Percentiles rank a stretch among this genome's conserved stretches.
Conservation (phyloP, 805 yeast genomes). For the Ogataea methanolica region DNA sequence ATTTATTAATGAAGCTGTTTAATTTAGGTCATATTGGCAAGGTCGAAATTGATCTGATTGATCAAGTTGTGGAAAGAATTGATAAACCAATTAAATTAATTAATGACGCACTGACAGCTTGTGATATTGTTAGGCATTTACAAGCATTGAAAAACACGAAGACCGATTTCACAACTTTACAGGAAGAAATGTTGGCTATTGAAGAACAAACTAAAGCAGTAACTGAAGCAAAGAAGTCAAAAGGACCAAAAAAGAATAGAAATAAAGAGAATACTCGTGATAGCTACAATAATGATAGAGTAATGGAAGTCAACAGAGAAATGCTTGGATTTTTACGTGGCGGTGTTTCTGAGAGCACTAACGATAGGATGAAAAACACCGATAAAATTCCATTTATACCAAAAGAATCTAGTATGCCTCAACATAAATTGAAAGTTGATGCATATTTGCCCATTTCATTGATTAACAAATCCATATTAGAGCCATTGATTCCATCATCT, state of each 20-base stretch:
- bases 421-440: conserved; percentile 6
- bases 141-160: conserved; percentile 4
- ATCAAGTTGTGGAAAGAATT: conserved; percentile 12
- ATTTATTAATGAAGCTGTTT: conserved; percentile 21
- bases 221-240: not conserved
- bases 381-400: not conserved
- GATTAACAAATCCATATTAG: conserved; percentile 8
- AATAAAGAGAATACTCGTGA: not conserved
- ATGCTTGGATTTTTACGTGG: too few species aligned
- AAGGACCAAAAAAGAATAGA: not conserved
- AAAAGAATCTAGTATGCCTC: conserved; percentile 3
- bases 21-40: conserved; percentile 20
- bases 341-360: too few species aligned
- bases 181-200: conserved; percentile 5
- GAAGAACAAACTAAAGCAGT: not conserved
- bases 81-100: conserved; percentile 3
- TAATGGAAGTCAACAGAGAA: too few species aligned
- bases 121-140: conserved; percentile 11
- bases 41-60: conserved; percentile 23
- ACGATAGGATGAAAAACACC: too few species aligned
- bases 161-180: conserved; percentile 4
- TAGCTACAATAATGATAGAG: too few species aligned
- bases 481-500: conserved; percentile 8
- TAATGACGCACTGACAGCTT: conserved; percentile 4
- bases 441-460: conserved; percentile 6